These are phyloP conservation scores for Eimeria praecox DNA, from an alignment of 169 alveolate genomes.

Conservation along the genomic window DNA sequence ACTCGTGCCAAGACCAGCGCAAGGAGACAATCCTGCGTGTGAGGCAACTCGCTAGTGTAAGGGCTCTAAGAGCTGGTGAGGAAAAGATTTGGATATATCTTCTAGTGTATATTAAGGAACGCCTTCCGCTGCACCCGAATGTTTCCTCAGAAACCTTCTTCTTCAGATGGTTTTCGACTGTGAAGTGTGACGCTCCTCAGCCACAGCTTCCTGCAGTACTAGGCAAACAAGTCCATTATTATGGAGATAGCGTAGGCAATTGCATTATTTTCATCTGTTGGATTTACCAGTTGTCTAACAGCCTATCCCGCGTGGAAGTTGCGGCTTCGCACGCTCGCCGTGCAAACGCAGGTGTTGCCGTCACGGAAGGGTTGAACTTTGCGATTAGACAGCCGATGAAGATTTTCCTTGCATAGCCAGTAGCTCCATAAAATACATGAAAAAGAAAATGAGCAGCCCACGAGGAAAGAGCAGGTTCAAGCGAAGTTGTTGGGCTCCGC, in stretches of 20 bases:
- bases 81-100: neutral
- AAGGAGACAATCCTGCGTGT: neutral
- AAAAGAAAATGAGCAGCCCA: neutral
- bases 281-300: neutral
- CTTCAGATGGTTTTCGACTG: neutral
- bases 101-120: neutral
- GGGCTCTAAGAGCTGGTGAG: neutral
- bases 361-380: neutral
- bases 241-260: neutral
- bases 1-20: neutral
- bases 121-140: neutral
- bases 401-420: conserved; percentile 15
- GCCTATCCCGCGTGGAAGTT: neutral
- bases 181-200: conserved; percentile 56
- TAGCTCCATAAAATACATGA: neutral
- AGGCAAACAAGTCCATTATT: conserved; percentile 34
- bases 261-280: neutral
- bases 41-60: neutral
- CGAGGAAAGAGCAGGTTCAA: neutral
- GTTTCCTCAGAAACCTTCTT: neutral
- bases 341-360: neutral
- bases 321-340: neutral
- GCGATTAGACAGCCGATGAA: neutral
- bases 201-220: conserved; percentile 46
- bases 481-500: conserved; percentile 19